Evolutionary conservation across 306 rosid genomes (phyloP), one percentile per base, ranked within the genome.

Genomic region (Trichosanthes cucumerina): DNA sequence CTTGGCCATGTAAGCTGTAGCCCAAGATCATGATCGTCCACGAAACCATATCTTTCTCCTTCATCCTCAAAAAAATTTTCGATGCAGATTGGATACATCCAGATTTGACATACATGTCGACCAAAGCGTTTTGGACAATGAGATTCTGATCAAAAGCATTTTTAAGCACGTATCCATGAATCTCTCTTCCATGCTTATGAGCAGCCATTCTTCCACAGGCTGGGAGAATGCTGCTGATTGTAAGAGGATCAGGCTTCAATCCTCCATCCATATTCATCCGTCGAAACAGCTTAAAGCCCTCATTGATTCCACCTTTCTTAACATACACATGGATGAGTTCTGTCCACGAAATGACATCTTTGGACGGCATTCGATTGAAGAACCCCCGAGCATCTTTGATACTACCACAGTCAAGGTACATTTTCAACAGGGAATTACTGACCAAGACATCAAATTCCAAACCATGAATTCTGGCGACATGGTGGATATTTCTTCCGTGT

Each of bases 61-160:
- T 86, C 82, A 88, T 80, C 76, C 70, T 80, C 4, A 68, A 53
- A 66, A 92, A 92, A n/a, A 85, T 62, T 82, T 82, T 86, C 34
- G 68, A 81, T 60, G 97, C 90, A 49, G 77, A 81, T 57, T 83
- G 73, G 18, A 90, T 82, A 58, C 23, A 86, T 76, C 95, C 97
- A 9, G 95, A 87, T 80, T 90, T 90, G 11, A 81, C 91, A 80
- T 92, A 88, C 95, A 87, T 88, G 54, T 92, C 97, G 77, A 83
- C 83, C 9, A 90, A 76, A 46, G 97, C 90, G 84, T 92, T 92
- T 68, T 74, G 81, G 58, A 90, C 88, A n/a, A 80, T 80, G 52
- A 83, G 82, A 81, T 90, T 90, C 81, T 82, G 76, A 28, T 46
- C 68, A 18, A 85, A 44, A 44, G 83, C 66, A 70, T 80, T 86